These are phyloP conservation scores for Penicillium sp. DNA, from an alignment of 2,329 filamentous ascomycete genomes.

Conservation along the genomic window DNA sequence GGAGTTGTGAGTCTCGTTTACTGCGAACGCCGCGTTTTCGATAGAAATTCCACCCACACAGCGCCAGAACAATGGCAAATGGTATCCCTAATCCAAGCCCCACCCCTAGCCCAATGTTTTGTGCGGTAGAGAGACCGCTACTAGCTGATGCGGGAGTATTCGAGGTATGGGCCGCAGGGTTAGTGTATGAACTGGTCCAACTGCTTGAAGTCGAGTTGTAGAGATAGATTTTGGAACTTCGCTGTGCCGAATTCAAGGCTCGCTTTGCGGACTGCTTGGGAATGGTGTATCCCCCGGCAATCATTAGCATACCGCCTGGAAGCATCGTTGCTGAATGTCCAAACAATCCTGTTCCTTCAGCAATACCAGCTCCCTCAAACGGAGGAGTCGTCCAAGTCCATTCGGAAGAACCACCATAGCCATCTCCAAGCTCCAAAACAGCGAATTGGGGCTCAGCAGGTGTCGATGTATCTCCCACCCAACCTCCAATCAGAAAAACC, in stretches of 20 bases:
- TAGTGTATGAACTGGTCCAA: conserved; percentile 55
- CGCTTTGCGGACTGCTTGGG: conserved; percentile 37
- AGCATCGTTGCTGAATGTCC: conserved; percentile 59
- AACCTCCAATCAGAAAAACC: conserved; percentile 80
- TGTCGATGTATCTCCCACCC: conserved; percentile 74
- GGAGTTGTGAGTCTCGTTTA: conserved; percentile 50
- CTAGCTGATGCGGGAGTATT: conserved; percentile 10
- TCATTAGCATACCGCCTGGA: conserved; percentile 56
- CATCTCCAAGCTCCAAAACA: conserved; percentile 66
- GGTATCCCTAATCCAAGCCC: conserved; percentile 60
- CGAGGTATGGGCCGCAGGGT: conserved; percentile 30
- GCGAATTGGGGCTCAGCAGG: conserved; percentile 77
- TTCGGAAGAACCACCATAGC: conserved; percentile 53
- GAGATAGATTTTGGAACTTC: conserved; percentile 49
- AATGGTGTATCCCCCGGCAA: conserved; percentile 55
- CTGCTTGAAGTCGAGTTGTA: conserved; percentile 57
- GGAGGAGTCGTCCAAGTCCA: conserved; percentile 44
- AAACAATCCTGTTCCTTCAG: conserved; percentile 49
- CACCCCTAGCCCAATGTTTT: conserved; percentile 56
- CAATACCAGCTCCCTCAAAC: conserved; percentile 36
- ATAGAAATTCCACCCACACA: conserved; percentile 48
- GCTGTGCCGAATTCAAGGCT: conserved; percentile 23
- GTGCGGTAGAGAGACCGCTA: conserved; percentile 28
- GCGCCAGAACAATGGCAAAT: conserved; percentile 44
- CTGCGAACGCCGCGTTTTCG: conserved; percentile 43